Evolutionary conservation across 345 rosid species (phyloP).

Genomic region (Diplotaxis tenuifolia): DNA sequence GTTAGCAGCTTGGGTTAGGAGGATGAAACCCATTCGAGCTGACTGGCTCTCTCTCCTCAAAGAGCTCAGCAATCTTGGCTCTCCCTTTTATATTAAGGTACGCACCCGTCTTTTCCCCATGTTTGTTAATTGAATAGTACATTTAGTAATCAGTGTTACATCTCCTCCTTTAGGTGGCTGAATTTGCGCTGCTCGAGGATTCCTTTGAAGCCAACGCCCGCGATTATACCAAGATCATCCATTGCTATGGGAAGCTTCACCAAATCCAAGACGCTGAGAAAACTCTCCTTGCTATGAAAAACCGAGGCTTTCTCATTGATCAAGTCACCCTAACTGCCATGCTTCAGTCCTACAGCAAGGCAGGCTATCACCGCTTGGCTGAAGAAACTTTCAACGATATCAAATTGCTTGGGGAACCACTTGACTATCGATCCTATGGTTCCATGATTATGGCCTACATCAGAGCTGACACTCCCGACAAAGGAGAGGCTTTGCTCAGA

Average conservation of each 20-base stretch:
- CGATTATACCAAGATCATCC: slow-evolving; percentile 41
- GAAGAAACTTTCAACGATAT: slow-evolving; percentile 70
- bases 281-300: slow-evolving; percentile 44
- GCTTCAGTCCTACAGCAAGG: slow-evolving; percentile 54
- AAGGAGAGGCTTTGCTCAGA: slow-evolving; percentile 59
- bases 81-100: slow-evolving; percentile 57
- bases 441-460: slow-evolving; percentile 85
- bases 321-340: slow-evolving; percentile 72
- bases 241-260: slow-evolving; percentile 58
- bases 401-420: slow-evolving; percentile 55
- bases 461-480: slow-evolving; percentile 58
- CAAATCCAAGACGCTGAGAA: slow-evolving; percentile 60
- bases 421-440: slow-evolving; percentile 73
- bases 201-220: slow-evolving; percentile 59
- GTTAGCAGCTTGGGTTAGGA: slow-evolving; percentile 59
- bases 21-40: slow-evolving; percentile 70
- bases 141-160: no score
- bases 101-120: no score
- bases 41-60: slow-evolving; percentile 79
- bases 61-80: slow-evolving; percentile 47
- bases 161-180: slow-evolving; percentile 49
- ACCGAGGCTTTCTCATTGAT: slow-evolving; percentile 53
- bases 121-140: no score
- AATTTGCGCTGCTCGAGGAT: slow-evolving; percentile 58
- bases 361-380: slow-evolving; percentile 58